Evolutionary conservation across 2,329 filamentous ascomycete species (phyloP), one percentile per base, ranked within the genome.

Genomic region (Grosmannia clavigera): DNA sequence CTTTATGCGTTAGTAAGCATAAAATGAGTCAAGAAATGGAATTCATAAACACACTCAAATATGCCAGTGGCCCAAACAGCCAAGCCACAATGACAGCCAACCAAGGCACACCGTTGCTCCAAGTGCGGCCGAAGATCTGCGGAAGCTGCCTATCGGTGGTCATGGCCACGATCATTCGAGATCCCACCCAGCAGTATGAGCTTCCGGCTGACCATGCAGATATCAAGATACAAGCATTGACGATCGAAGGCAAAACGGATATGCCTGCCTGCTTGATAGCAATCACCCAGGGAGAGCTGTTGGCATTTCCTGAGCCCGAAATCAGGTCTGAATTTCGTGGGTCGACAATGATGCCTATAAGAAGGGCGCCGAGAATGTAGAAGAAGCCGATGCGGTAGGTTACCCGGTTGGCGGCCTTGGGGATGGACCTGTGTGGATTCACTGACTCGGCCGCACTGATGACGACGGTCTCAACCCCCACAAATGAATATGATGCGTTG

Each of bases 161-260:
- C 60, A 85, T 71, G 5, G 79, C 80, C 63, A 82, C 80, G 3
- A 85, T 72, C 46, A 82, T 80, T 52, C 83, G 77, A 0, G 82
- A 82, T 27, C 81, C 82, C 1, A 80, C 74, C 52, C 77, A 74
- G 43, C 90, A 73, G 67, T 79, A 81, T 64, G 86, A 82, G 65
- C 90, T 90, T 0, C 81, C 83, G 0, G 86, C 79, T 0, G 85
- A 89, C 72, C 82, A 84, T 0, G 85, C 86, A 0, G 85, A 87
- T 0, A 84, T 87, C 64, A 90, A 77, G 65, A 92, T 84, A 27
- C 90, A 77, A 40, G 86, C 87, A 69, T 92, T 92, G 71, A 92
- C 84, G 60, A 92, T 81, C 9, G 82, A 83, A 0, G 86, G 85
- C 4, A 91, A 79, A 5, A 79, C 84, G 6, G 75, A 76, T 61